phyloP scores from a whole-genome alignment of 768 basidiomycete species.

The Podaxis mareebaensis region DNA sequence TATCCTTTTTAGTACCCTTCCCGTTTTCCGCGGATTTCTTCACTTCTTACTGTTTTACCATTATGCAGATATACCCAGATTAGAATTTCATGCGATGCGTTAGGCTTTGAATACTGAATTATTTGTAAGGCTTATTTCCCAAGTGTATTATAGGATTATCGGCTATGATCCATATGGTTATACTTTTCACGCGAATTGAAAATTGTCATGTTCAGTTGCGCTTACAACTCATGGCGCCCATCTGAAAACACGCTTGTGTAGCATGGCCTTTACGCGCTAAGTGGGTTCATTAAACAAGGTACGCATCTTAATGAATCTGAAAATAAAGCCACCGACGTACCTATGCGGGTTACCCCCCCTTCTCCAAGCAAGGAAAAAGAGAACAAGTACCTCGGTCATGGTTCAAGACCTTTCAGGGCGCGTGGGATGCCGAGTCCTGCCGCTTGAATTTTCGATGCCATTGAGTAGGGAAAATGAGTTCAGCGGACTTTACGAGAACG shows the following conservation, averaged over 20 bases:
- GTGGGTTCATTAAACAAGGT: background rate
- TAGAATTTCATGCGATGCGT: background rate
- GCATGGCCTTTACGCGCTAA: background rate
- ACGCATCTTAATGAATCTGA: background rate
- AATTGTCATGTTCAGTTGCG: background rate
- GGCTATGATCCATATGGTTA: background rate
- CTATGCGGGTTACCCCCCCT: background rate
- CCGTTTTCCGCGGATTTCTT: slow-evolving; percentile 2
- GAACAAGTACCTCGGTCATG: background rate
- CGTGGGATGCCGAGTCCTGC: slow-evolving; percentile 6
- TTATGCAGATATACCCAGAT: background rate
- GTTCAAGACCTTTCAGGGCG: background rate
- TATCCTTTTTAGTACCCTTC: background rate
- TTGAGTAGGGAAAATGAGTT: background rate
- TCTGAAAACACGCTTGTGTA: background rate
- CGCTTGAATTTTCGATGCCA: background rate
- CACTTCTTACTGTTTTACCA: background rate
- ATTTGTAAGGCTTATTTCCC: slow-evolving; percentile 10
- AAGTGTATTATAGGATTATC: background rate
- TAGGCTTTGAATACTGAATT: background rate
- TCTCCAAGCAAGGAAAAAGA: background rate
- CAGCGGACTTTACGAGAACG: slow-evolving; percentile 1
- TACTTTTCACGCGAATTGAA: background rate
- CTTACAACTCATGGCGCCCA: background rate
- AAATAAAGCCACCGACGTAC: background rate